phyloP scores from a whole-genome alignment of 148 eudicot genomes.

The Cornus kousa region DNA sequence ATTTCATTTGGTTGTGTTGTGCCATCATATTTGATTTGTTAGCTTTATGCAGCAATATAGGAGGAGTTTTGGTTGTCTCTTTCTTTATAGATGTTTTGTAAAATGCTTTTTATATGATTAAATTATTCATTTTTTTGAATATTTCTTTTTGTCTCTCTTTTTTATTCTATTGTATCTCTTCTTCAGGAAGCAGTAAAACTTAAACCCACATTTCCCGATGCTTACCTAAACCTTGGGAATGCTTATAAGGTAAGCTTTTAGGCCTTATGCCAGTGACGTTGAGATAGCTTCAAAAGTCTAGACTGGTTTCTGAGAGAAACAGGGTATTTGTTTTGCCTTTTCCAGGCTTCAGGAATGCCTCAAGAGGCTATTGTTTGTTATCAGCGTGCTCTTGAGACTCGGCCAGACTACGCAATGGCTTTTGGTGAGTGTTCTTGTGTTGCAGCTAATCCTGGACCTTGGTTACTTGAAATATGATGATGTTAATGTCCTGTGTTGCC shows the following conservation, averaged over 20 bases:
- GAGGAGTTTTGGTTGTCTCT: not conserved
- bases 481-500: not conserved
- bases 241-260: constrained; percentile 63
- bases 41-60: constrained; percentile 24
- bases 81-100: not conserved
- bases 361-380: constrained; percentile 85
- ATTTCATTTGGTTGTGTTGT: not conserved
- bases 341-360: constrained; percentile 88
- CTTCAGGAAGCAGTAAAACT: constrained; percentile 71
- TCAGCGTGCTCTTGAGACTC: constrained; percentile 79
- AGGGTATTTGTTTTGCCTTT: constrained; percentile 22
- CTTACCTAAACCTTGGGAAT: constrained; percentile 65
- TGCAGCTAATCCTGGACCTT: constrained; percentile 1
- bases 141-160: not conserved
- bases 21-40: not conserved
- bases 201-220: constrained; percentile 73
- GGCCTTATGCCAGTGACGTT: constrained; percentile 3
- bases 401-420: constrained; percentile 85
- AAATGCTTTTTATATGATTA: not conserved
- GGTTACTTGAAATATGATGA: not conserved
- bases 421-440: constrained; percentile 52
- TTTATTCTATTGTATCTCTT: not conserved
- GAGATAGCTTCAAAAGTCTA: constrained; percentile 17
- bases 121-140: not conserved
- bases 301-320: constrained; percentile 16